A percentile compares a stretch with the other conserved stretches of the same genome.
These are phyloP conservation scores for Curvularia verruculosa DNA, from an alignment of 2,329 filamentous ascomycete genomes.

Conservation along the genomic window DNA sequence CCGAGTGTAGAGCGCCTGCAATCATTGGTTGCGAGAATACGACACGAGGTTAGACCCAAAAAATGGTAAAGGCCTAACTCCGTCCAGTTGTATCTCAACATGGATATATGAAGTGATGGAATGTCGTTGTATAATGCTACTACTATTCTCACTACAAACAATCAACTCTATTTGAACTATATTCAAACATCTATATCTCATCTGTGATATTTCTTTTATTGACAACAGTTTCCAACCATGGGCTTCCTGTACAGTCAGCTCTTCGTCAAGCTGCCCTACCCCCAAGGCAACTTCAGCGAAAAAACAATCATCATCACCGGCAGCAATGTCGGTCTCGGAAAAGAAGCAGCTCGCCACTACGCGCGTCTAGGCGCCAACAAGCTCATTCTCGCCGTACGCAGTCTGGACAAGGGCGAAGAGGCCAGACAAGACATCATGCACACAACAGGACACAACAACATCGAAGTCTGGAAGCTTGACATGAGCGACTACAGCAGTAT, in stretches of 20 bases:
- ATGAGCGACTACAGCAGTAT: slow-evolving; percentile 28
- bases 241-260: slow-evolving; percentile 50
- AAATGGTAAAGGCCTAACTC: background rate
- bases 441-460: slow-evolving; percentile 16
- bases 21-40: background rate
- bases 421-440: slow-evolving; percentile 32
- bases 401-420: slow-evolving; percentile 34
- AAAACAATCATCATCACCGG: slow-evolving; percentile 53
- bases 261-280: slow-evolving; percentile 39
- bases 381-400: slow-evolving; percentile 44
- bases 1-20: background rate
- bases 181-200: background rate
- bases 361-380: slow-evolving; percentile 26
- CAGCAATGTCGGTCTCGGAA: slow-evolving; percentile 42
- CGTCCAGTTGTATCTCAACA: background rate
- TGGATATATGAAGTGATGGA: background rate
- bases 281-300: slow-evolving; percentile 20
- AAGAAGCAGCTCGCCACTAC: slow-evolving; percentile 39
- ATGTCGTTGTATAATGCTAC: background rate
- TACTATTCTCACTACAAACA: background rate
- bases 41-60: background rate
- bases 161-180: too few species aligned
- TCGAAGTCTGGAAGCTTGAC: slow-evolving; percentile 39
- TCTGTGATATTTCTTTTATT: background rate
- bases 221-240: slow-evolving; percentile 3